Conservation (phyloP, 2,329 filamentous ascomycete species). For the Ceratocystis albifundus region DNA sequence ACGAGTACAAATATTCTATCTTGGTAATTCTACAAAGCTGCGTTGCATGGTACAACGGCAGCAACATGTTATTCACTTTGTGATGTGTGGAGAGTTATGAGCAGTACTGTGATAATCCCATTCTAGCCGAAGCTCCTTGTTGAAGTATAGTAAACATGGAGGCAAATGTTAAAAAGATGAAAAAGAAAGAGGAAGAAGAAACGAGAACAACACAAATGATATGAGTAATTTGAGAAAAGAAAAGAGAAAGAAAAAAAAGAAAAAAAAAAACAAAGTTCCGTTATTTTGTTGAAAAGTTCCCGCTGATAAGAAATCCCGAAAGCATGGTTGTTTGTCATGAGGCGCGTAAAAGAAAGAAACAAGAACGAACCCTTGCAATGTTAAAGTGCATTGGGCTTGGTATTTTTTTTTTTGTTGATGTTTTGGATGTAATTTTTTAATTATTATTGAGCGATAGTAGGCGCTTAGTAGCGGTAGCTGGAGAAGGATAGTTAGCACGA, state of each 20-base stretch:
- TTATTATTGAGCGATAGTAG: constrained; percentile 23
- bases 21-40: too few relatives aligned
- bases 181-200: constrained; percentile 26
- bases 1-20: neutral
- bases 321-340: constrained; percentile 22
- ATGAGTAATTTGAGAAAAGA: neutral
- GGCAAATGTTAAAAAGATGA: constrained; percentile 22
- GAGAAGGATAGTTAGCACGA: constrained; percentile 24
- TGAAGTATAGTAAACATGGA: constrained; percentile 15
- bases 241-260: constrained; percentile 15
- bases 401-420: constrained; percentile 25
- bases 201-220: neutral
- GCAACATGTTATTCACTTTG: neutral
- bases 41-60: neutral
- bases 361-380: constrained; percentile 19
- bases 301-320: constrained; percentile 24
- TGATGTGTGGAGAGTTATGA: neutral
- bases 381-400: constrained; percentile 24
- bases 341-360: constrained; percentile 22
- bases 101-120: constrained; percentile 15
- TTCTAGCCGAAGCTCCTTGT: constrained; percentile 19
- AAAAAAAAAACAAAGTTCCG: constrained; percentile 17
- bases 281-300: constrained; percentile 24
- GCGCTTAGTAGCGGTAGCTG: constrained; percentile 38
- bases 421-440: constrained; percentile 24